Base-by-base conservation (phyloP, 1,284 basidiomycete genomes). In the Austroboletus niveus region DNA sequence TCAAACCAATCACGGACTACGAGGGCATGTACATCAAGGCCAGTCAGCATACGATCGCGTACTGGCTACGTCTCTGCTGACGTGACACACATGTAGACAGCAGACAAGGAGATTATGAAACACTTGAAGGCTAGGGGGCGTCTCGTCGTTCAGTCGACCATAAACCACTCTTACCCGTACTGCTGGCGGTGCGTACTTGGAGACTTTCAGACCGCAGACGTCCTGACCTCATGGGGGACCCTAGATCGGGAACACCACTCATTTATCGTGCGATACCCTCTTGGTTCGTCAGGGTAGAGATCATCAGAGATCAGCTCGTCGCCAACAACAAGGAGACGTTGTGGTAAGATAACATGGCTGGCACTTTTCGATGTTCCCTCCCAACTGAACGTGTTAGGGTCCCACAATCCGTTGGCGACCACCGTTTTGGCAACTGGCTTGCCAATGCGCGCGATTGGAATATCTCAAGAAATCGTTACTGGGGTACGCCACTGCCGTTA, bases 381-480 rank as follows among this genome's bases (percentile, higher is more conserved):
- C 38, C 24, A 27, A 54, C 47, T 47, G 36, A 45, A 30, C 36
- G 34, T 22, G 2, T 42, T 47, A 92, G 89, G 90, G 96, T 99
- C 11, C 97, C 97, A 5, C 85, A 89, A 61, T 79, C 77, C 59
- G 87, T 99, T 45, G 92, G 94, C 10, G 95, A 98, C 55, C 86
- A 89, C 59, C 82, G 96, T 47, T 99, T 99, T 67, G 94, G 94
- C 27, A 96, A 92, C 70, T 99, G 97, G 97, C 78, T 99, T 53
- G 87, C 91, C 46, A 98, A 97, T 70, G 97, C 97, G 11, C 84
- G 96, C 32, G 97, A 99, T 69, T 99, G 97, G 97, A 99, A 98
- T 69, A 81, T 99, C 58, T 97, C 94, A n/a, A 82, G 97, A 58
- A 99, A 99, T 77, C 84, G 97, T 53, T 99, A 98, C 72, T 99